These are phyloP conservation scores for Exophiala xenobiotica DNA, from an alignment of 2,329 filamentous ascomycete species.

Conservation along the genomic window DNA sequence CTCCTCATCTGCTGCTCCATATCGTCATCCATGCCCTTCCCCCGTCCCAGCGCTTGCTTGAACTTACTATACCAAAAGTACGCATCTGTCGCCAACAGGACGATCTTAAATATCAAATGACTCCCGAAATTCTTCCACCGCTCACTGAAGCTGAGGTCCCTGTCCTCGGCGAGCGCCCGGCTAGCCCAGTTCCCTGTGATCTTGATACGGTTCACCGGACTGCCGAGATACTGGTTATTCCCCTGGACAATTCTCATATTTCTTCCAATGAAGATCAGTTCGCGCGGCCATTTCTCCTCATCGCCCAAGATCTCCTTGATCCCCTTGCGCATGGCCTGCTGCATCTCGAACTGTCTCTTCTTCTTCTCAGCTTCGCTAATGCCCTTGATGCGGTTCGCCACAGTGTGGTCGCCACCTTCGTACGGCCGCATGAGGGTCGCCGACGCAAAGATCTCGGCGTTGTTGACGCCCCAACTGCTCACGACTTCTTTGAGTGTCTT, in stretches of 20 bases:
- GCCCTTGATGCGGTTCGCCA: constrained; percentile 59
- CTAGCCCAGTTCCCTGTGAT: constrained; percentile 91
- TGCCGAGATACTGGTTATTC: constrained; percentile 87
- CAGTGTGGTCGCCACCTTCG: constrained; percentile 73
- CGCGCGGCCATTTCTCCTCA: constrained; percentile 84
- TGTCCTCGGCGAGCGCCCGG: constrained; percentile 74
- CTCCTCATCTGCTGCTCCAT: constrained; percentile 83
- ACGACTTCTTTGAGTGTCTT: constrained; percentile 71
- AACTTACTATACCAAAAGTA: constrained; percentile 80
- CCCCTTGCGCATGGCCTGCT: constrained; percentile 67
- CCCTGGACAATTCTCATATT: constrained; percentile 92
- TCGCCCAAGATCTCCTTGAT: constrained; percentile 81
- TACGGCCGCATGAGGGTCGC: constrained; percentile 90
- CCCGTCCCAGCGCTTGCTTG: constrained; percentile 71
- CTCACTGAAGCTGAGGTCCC: constrained; percentile 61
- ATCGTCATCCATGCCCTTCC: constrained; percentile 89
- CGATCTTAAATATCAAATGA: constrained; percentile 78
- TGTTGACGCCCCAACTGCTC: constrained; percentile 79
- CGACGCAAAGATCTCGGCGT: constrained; percentile 85
- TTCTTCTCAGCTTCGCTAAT: constrained; percentile 55
- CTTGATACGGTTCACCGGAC: constrained; percentile 86
- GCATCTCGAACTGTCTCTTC: constrained; percentile 72
- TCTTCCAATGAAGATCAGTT: constrained; percentile 86
- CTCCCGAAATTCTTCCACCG: constrained; percentile 68
- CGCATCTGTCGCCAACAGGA: constrained; percentile 73